These are phyloP conservation scores for Plasmodium cynomolgi DNA, from an alignment of 169 alveolate species.

Conservation along the genomic window DNA sequence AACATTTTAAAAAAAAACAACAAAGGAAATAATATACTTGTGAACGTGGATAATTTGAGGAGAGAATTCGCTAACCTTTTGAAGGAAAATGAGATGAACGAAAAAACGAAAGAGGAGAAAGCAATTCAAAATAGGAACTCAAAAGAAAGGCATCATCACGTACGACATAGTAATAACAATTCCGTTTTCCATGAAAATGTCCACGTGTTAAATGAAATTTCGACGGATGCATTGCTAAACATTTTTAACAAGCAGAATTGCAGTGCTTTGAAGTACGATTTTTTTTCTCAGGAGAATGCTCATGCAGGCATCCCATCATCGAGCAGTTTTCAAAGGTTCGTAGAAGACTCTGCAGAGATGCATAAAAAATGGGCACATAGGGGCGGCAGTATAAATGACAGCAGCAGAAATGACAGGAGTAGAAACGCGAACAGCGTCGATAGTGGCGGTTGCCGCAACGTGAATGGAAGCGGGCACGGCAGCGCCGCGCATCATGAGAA, in stretches of 20 bases:
- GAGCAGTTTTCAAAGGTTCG: background rate
- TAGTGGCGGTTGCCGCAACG: background rate
- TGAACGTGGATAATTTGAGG: conserved; percentile 2
- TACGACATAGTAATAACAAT: background rate
- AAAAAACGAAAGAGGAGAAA: background rate
- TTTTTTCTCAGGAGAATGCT: background rate
- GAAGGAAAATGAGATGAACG: conserved; percentile 6
- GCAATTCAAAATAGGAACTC: conserved; percentile 4
- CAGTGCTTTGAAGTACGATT: background rate
- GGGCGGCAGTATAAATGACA: background rate
- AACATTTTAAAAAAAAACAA: conserved; percentile 8
- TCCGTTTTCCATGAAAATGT: conserved; percentile 8
- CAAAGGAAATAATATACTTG: background rate
- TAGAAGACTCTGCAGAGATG: background rate
- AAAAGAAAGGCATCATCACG: background rate
- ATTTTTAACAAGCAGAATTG: background rate
- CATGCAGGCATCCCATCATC: background rate
- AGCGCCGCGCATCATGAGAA: background rate
- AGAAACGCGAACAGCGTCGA: background rate
- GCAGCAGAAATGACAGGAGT: background rate
- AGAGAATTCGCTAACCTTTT: background rate
- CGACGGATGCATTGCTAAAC: conserved; percentile 2
- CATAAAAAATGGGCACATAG: background rate
- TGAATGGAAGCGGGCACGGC: background rate
- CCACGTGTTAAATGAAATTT: background rate